Conservation (phyloP, 495 filamentous ascomycete species). For the Annulohypoxylon bovei region DNA sequence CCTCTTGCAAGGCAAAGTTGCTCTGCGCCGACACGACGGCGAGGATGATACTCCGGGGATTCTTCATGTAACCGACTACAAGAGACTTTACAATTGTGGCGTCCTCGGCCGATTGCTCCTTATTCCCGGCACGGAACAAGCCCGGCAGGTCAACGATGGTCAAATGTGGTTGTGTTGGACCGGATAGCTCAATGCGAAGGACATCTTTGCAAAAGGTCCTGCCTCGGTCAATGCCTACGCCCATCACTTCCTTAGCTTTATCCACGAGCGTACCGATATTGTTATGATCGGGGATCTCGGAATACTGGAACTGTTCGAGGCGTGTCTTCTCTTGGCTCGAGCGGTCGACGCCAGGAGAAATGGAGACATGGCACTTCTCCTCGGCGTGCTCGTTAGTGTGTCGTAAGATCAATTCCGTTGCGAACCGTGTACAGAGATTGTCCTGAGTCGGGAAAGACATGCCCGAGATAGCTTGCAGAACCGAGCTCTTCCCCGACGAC, state of each 20-base stretch:
- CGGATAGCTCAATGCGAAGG: conserved; percentile 73
- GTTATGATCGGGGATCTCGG: conserved; percentile 46
- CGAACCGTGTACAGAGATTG: conserved; percentile 71
- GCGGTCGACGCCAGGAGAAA: conserved; percentile 51
- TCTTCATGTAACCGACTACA: conserved; percentile 68
- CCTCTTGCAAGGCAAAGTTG: conserved; percentile 68
- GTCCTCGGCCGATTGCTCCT: conserved; percentile 58
- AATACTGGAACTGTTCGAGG: conserved; percentile 42
- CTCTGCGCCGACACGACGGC: conserved; percentile 73
- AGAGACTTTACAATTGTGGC: conserved; percentile 62
- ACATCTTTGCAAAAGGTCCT: conserved; percentile 69
- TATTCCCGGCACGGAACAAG: conserved; percentile 65
- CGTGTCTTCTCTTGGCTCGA: conserved; percentile 33
- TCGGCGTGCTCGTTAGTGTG: conserved; percentile 39
- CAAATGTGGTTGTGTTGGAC: conserved; percentile 70
- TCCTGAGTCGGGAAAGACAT: conserved; percentile 71
- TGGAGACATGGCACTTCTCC: conserved; percentile 54
- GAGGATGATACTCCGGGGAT: conserved; percentile 68
- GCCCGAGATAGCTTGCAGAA: conserved; percentile 76
- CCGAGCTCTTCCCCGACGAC: conserved; percentile 76
- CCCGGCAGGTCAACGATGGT: conserved; percentile 78
- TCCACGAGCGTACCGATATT: conserved; percentile 55
- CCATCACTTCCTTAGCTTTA: conserved; percentile 63
- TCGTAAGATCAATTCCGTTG: conserved; percentile 70
- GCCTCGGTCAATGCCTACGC: conserved; percentile 51